Conservation (phyloP, 1,284 basidiomycete species). For the Sporisorium exsertum region DNA sequence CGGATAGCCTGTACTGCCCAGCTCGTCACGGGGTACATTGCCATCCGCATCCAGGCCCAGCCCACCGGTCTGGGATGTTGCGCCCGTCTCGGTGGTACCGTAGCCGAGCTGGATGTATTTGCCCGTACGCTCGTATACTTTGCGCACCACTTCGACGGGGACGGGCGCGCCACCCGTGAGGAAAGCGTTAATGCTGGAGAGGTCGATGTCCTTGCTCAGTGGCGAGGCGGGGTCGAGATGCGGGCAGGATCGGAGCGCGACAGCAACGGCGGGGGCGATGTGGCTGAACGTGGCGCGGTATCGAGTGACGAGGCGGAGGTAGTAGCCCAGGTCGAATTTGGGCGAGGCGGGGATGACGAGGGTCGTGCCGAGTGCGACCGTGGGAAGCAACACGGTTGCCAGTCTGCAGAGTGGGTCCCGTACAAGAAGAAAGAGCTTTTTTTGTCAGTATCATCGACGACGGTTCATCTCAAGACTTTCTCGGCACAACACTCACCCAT, state of each 20-base stretch:
- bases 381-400: slow-evolving; percentile 64
- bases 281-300: slow-evolving; percentile 69
- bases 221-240: slow-evolving; percentile 46
- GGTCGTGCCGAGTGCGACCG: slow-evolving; percentile 67
- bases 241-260: slow-evolving; percentile 68
- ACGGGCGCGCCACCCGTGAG: slow-evolving; percentile 70
- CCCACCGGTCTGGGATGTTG: slow-evolving; percentile 38
- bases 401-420: slow-evolving; percentile 41
- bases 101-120: slow-evolving; percentile 67
- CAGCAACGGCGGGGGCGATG: slow-evolving; percentile 70
- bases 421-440: not conserved
- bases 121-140: slow-evolving; percentile 68
- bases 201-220: slow-evolving; percentile 57
- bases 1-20: slow-evolving; percentile 49
- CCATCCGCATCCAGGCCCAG: slow-evolving; percentile 33
- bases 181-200: slow-evolving; percentile 67
- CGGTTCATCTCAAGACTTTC: not conserved
- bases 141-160: slow-evolving; percentile 65
- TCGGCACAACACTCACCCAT: slow-evolving; percentile 36
- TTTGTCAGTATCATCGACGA: not conserved
- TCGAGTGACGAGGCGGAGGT: slow-evolving; percentile 66
- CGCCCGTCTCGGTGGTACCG: slow-evolving; percentile 56
- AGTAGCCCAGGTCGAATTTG: slow-evolving; percentile 68
- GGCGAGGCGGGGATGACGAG: slow-evolving; percentile 61
- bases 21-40: slow-evolving; percentile 30